These are phyloP conservation scores for Trichoderma guizhouense DNA, from an alignment of 2,329 filamentous ascomycete genomes.

Conservation along the genomic window DNA sequence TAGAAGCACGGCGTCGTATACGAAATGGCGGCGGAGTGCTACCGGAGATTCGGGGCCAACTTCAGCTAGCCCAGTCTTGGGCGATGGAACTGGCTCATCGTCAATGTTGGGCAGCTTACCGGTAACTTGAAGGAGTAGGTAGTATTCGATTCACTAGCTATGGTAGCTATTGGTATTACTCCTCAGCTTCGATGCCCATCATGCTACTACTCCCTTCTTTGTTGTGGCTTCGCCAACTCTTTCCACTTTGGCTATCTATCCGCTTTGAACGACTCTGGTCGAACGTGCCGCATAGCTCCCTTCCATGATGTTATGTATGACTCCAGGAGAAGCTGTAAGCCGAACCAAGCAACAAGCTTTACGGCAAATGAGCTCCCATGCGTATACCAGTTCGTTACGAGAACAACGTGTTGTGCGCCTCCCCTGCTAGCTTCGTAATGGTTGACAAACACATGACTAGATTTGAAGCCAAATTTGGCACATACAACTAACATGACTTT, in stretches of 20 bases:
- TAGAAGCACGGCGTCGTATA: background rate
- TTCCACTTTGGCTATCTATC: background rate
- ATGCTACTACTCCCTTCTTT: background rate
- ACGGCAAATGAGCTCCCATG: background rate
- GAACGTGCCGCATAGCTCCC: background rate
- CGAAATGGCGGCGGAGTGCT: background rate
- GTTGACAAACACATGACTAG: background rate
- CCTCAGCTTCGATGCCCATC: background rate
- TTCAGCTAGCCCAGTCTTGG: background rate
- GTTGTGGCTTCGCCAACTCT: background rate
- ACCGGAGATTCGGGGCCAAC: background rate
- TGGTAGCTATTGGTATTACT: too few species aligned
- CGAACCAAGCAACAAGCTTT: background rate
- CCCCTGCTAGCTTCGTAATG: background rate
- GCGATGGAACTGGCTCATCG: background rate
- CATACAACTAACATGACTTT: background rate
- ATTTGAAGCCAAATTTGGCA: background rate
- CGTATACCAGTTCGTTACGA: background rate
- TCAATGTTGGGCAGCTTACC: background rate
- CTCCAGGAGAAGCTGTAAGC: background rate
- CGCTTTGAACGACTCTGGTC: background rate
- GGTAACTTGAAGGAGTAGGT: background rate
- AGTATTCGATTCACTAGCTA: background rate
- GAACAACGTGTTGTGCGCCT: background rate
- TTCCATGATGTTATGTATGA: background rate